phyloP scores from a whole-genome alignment of 345 rosid species.

The Ceriops zippeliana region DNA sequence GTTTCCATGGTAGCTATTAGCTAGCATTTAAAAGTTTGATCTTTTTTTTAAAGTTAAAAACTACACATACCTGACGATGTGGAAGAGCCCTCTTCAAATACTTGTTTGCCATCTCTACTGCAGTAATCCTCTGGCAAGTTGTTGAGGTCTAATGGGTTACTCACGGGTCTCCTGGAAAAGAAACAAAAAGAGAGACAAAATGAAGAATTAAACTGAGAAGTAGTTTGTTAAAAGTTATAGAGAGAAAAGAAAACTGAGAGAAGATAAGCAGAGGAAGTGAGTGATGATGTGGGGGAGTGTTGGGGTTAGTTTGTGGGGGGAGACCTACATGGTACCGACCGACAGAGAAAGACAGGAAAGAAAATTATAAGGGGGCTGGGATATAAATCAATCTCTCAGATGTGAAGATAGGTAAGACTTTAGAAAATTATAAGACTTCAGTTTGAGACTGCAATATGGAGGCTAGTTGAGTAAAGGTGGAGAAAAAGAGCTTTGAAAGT shows the following conservation, averaged over 20 bases:
- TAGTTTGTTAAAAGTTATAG: neutral
- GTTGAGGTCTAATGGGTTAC: constrained; percentile 89
- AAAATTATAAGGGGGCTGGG: constrained; percentile 3
- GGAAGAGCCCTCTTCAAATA: constrained; percentile 57
- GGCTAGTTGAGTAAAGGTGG: constrained; percentile 63
- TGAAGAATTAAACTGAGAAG: constrained; percentile 6
- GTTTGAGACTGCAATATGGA: constrained; percentile 75
- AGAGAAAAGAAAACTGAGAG: neutral
- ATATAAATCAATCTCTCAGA: constrained; percentile 29
- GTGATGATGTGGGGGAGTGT: constrained; percentile 7
- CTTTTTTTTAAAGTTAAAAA: neutral
- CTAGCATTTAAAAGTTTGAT: too few relatives aligned
- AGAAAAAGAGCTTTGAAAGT: constrained; percentile 64
- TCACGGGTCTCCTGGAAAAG: constrained; percentile 67
- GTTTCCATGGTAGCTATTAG: too few relatives aligned
- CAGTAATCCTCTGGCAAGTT: constrained; percentile 79
- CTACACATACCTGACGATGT: constrained; percentile 51
- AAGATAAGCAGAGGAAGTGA: neutral
- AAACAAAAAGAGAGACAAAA: constrained; percentile 3
- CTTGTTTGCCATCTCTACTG: constrained; percentile 50
- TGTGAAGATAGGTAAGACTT: constrained; percentile 48
- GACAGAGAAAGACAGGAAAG: constrained; percentile 41
- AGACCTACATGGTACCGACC: constrained; percentile 70
- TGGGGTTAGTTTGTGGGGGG: constrained; percentile 18
- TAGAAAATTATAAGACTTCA: constrained; percentile 55